Evolutionary conservation across 345 rosid species (phyloP).

Genomic region (rapeseed (Brassica napus)): DNA sequence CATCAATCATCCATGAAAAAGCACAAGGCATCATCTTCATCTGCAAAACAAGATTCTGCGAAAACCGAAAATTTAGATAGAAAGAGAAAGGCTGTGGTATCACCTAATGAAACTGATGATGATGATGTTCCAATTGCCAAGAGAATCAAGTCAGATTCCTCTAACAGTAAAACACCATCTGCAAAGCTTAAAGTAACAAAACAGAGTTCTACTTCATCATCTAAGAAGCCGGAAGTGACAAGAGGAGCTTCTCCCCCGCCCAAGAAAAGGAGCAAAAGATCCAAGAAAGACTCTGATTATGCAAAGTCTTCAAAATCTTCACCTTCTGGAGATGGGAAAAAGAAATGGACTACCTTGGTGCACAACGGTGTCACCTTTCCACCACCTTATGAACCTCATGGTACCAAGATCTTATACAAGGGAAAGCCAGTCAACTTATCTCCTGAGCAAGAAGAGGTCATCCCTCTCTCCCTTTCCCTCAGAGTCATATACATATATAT

Average conservation of each 20-base stretch:
- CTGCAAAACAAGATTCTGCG: constrained; percentile 45
- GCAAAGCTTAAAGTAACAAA: constrained; percentile 50
- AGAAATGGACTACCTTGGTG: constrained; percentile 84
- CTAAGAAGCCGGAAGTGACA: constrained; percentile 44
- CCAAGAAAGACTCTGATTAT: constrained; percentile 60
- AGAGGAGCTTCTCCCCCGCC: constrained; percentile 51
- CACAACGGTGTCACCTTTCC: constrained; percentile 95
- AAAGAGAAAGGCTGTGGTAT: constrained; percentile 12
- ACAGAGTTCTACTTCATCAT: constrained; percentile 42
- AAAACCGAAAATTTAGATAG: constrained; percentile 35
- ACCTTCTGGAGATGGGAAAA: constrained; percentile 83
- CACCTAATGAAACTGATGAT: constrained; percentile 35
- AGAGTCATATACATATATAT: neutral
- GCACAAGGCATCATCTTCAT: constrained; percentile 47
- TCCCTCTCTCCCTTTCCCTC: neutral
- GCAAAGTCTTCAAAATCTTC: constrained; percentile 56
- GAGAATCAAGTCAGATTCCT: constrained; percentile 54
- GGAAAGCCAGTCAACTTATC: constrained; percentile 69
- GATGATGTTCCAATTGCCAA: constrained; percentile 70
- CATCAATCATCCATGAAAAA: constrained; percentile 56
- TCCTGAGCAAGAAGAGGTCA: constrained; percentile 83
- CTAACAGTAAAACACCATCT: constrained; percentile 45
- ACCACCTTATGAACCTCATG: constrained; percentile 81
- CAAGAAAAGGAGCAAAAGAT: constrained; percentile 50
- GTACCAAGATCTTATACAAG: constrained; percentile 67